Evolutionary conservation across 1,284 basidiomycete genomes (phyloP).

Genomic region (Paramarasmius palmivorus): DNA sequence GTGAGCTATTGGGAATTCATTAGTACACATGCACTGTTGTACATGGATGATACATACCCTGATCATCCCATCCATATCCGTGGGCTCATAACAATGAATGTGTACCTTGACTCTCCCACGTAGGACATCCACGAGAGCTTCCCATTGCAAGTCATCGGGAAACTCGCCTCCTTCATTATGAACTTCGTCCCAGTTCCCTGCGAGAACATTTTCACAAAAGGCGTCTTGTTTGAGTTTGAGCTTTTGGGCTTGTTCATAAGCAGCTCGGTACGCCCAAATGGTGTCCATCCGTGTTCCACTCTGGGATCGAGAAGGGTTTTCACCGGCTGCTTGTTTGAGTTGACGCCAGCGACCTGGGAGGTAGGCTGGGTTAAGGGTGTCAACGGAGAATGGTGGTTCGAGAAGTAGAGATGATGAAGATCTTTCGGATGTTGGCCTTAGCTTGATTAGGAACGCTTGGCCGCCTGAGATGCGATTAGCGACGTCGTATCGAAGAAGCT

Average conservation of each 20-base stretch:
- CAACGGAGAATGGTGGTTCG: constrained; percentile 52
- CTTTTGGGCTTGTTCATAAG: constrained; percentile 63
- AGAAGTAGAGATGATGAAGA: constrained; percentile 57
- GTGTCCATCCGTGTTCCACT: constrained; percentile 33
- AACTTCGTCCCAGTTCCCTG: constrained; percentile 41
- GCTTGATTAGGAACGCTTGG: constrained; percentile 69
- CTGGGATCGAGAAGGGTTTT: constrained; percentile 32
- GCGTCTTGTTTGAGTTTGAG: constrained; percentile 66
- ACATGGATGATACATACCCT: constrained; percentile 48
- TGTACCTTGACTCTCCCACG: constrained; percentile 73
- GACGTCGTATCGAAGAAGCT: not conserved
- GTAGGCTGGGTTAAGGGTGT: constrained; percentile 34
- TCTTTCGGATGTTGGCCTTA: constrained; percentile 54
- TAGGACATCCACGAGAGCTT: constrained; percentile 80
- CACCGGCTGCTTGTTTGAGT: constrained; percentile 40
- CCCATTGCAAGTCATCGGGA: constrained; percentile 80
- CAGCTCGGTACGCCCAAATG: constrained; percentile 9
- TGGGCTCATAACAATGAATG: constrained; percentile 76
- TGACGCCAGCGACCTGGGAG: constrained; percentile 27
- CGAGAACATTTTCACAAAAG: constrained; percentile 50
- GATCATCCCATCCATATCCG: constrained; percentile 74
- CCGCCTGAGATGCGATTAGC: constrained; percentile 39
- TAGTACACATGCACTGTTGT: too few relatives aligned
- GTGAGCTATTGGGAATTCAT: constrained; percentile 62
- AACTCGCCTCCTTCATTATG: constrained; percentile 57